These are phyloP conservation scores for peach (Prunus persica) DNA, from an alignment of 306 rosid species.

Conservation along the genomic window Prunus_persica_NCBIv2 NC_034009.1:41879001-41879500, in stretches of 20 bases:
- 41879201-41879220: slow-evolving; percentile 71
- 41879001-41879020: slow-evolving; percentile 32
- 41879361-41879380: slow-evolving; percentile 73
- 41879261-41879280: slow-evolving; percentile 84
- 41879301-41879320: slow-evolving; percentile 78
- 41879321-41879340: slow-evolving; percentile 88
- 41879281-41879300: slow-evolving; percentile 88
- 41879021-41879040: slow-evolving; percentile 52
- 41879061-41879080: slow-evolving; percentile 51
- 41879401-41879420: slow-evolving; percentile 62
- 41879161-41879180: slow-evolving; percentile 72
- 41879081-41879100: slow-evolving; percentile 19
- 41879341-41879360: slow-evolving; percentile 68
- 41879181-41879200: slow-evolving; percentile 68
- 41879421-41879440: slow-evolving; percentile 75
- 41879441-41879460: slow-evolving; percentile 91
- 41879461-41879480: slow-evolving; percentile 82
- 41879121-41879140: slow-evolving; percentile 29
- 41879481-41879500: slow-evolving; percentile 64
- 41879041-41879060: slow-evolving; percentile 47
- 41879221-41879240: slow-evolving; percentile 57
- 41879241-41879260: slow-evolving; percentile 82
- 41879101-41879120: slow-evolving; percentile 44
- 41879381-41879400: slow-evolving; percentile 76
- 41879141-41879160: slow-evolving; percentile 38